Conservation (phyloP, 2,329 filamentous ascomycete species). For the Cytospora piceae region DNA sequence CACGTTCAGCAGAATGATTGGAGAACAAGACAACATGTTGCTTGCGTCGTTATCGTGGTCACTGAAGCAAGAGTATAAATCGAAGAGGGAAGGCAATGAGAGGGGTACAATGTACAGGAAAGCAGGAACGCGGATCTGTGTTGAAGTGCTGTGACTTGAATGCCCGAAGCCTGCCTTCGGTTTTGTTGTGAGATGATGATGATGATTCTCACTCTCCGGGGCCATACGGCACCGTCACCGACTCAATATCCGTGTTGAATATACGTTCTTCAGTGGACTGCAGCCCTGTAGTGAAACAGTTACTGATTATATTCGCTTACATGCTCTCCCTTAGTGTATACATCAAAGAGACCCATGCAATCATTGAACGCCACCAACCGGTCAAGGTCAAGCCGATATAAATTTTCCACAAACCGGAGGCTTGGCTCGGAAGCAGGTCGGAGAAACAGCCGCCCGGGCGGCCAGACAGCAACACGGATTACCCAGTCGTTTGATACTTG, state of each 20-base stretch:
- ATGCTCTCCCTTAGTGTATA: neutral
- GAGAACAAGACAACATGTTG: neutral
- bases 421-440: too few species aligned
- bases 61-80: neutral
- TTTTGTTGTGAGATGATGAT: too few species aligned
- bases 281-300: too few species aligned
- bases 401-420: neutral
- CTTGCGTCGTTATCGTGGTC: neutral
- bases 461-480: neutral
- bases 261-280: too few species aligned
- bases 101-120: too few species aligned
- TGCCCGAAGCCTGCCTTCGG: too few species aligned
- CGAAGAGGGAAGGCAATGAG: neutral
- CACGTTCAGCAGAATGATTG: neutral
- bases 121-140: too few species aligned
- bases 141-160: too few species aligned
- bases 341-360: neutral
- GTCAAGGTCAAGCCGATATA: neutral
- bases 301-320: neutral
- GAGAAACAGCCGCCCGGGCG: neutral
- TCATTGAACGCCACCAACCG: neutral
- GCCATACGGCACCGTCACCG: too few species aligned
- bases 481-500: neutral
- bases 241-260: too few species aligned
- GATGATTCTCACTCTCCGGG: too few species aligned